Evolutionary conservation across 2,329 filamentous ascomycete species (phyloP), one percentile per base, ranked within the genome.

Genomic region (Aotearoamyces nothofagi): DNA sequence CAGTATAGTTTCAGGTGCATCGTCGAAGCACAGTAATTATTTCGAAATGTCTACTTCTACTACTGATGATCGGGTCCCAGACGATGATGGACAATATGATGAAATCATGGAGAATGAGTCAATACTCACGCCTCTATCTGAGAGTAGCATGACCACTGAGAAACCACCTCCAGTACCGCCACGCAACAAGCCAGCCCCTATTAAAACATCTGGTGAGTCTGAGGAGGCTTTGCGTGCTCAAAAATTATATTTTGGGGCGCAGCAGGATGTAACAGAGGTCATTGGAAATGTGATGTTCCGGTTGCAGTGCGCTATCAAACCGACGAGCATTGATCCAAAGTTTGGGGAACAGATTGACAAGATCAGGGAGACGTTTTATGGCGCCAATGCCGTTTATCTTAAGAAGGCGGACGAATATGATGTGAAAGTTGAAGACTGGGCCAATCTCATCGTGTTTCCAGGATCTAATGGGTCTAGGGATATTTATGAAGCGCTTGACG

Each of bases 211-310:
- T 22, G 40, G 31, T 22, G 44, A 46, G 11, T 37, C 24, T 8
- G 46, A 42, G 22, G 32, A 41, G n/a, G 39, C 40, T n/a, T 33
- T 45, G 5, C 39, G 46, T n/a, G 42, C 45, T 15, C 43, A 50
- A 22, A 29, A 49, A 22, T 48, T 47, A 42, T 44, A 37, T 29
- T 52, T 51, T 41, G 49, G 49, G 13, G 40, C 47, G 17, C 90
- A 98, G 47, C 86, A 98, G 54, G 90, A 98, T 53, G 87, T 94
- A 4, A 84, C 84, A 9, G 90, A 98, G 53, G 87, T 94, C 25
- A 86, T 94, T 57, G 83, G 83, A 33, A 90, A 87, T 44, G 80
- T 93, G 15, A 70, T 94, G 33, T 84, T 87, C 46, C 78, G 90
- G 28, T 61, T 94, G n/a, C 80, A 90, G 44, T 84, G 81, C 29